These are phyloP conservation scores for Chaetomium strumarium DNA, from an alignment of 2,329 filamentous ascomycete species.

Conservation along the genomic window DNA sequence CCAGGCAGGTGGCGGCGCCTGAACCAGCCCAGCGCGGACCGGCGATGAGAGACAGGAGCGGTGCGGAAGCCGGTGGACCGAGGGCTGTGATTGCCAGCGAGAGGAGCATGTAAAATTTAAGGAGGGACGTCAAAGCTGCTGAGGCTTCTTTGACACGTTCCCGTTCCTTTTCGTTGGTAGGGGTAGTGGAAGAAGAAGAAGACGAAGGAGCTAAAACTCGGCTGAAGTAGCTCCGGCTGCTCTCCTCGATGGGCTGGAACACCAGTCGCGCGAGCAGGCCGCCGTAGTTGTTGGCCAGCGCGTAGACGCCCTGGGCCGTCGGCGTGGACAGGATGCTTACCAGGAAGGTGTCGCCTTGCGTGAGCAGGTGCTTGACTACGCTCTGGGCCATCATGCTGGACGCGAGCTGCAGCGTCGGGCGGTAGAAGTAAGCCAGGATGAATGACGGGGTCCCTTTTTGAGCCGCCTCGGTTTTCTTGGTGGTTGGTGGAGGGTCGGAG, in stretches of 20 bases:
- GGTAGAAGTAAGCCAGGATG: conserved; percentile 58
- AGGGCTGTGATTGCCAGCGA: conserved; percentile 62
- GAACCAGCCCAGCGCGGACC: conserved; percentile 70
- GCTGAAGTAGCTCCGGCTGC: conserved; percentile 82
- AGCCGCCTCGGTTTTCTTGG: conserved; percentile 8
- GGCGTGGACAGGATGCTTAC: conserved; percentile 72
- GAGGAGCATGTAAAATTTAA: conserved; percentile 69
- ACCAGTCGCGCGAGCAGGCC: conserved; percentile 81
- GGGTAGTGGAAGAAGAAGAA: conserved; percentile 16
- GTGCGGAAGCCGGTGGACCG: conserved; percentile 68
- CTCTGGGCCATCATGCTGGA: conserved; percentile 84
- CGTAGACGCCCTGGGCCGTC: conserved; percentile 82
- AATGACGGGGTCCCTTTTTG: conserved; percentile 34
- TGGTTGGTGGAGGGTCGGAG: background rate
- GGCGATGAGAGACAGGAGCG: conserved; percentile 68
- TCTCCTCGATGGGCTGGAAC: conserved; percentile 94
- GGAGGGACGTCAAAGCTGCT: conserved; percentile 51
- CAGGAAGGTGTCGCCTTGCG: conserved; percentile 88
- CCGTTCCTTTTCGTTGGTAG: background rate
- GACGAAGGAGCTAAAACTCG: conserved; percentile 52
- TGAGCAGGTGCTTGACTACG: conserved; percentile 84
- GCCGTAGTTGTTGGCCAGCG: conserved; percentile 90
- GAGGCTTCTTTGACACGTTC: conserved; percentile 19
- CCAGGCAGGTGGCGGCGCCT: conserved; percentile 67
- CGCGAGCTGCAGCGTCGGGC: conserved; percentile 64